These are phyloP conservation scores for Nepenthes gracilis DNA, from an alignment of 148 eudicot species.

Conservation along the genomic window DNA sequence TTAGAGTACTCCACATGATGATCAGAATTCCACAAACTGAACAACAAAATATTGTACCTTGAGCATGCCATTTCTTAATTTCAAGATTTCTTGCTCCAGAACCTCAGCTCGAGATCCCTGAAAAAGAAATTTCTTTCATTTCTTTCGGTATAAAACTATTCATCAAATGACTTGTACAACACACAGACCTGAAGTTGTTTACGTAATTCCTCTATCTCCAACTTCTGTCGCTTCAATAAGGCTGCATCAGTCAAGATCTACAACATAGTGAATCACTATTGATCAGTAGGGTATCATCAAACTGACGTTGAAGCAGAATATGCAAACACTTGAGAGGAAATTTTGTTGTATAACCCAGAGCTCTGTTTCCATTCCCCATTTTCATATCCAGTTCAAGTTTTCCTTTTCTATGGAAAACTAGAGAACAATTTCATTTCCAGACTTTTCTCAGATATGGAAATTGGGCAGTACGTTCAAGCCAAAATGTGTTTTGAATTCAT, in stretches of 20 bases:
- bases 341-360: no score
- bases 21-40: constrained; percentile 3
- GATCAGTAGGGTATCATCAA: neutral
- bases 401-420: no score
- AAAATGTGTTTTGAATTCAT: no score
- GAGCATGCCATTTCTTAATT: constrained; percentile 84
- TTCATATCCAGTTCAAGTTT: no score
- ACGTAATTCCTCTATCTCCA: constrained; percentile 85
- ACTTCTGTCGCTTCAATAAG: constrained; percentile 76
- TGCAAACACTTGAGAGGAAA: neutral
- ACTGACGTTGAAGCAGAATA: neutral
- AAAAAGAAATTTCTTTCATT: constrained; percentile 7
- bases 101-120: constrained; percentile 88
- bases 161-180: neutral
- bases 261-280: constrained; percentile 2
- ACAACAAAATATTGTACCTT: constrained; percentile 36
- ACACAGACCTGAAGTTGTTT: constrained; percentile 69
- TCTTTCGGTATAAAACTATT: neutral
- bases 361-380: no score
- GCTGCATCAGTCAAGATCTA: constrained; percentile 97
- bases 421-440: no score
- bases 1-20: neutral
- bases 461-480: no score
- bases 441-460: no score
- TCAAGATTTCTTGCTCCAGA: constrained; percentile 82